Evolutionary conservation across 768 basidiomycete species (phyloP).

Genomic region (Pilatotrama ljubarskyi): DNA sequence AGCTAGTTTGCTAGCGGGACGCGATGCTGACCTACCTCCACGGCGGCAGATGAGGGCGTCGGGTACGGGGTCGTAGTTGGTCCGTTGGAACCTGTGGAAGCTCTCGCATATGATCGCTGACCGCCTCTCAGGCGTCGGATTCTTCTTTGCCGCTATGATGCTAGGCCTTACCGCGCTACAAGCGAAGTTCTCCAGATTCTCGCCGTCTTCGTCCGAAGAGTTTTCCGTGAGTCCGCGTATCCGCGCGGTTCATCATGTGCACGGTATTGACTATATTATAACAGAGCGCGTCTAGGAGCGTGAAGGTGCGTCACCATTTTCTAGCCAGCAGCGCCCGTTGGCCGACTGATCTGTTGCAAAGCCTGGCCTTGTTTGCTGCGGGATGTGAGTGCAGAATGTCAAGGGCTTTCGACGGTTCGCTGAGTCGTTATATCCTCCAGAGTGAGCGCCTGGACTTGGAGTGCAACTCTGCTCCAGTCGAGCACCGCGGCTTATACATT

Average conservation of each 20-base stretch:
- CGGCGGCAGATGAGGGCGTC: too few species aligned
- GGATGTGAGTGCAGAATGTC: slow-evolving; percentile 36
- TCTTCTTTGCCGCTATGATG: slow-evolving; percentile 52
- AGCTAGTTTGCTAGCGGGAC: too few species aligned
- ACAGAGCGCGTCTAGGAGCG: slow-evolving; percentile 47
- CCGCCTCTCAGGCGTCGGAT: slow-evolving; percentile 42
- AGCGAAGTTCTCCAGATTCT: slow-evolving; percentile 46
- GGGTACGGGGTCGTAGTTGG: too few species aligned
- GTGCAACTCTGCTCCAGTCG: slow-evolving; percentile 55
- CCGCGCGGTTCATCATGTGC: not conserved
- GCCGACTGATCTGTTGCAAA: slow-evolving; percentile 6
- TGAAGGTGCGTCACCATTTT: too few species aligned
- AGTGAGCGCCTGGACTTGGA: slow-evolving; percentile 60
- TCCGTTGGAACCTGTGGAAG: too few species aligned
- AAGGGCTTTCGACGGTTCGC: too few species aligned
- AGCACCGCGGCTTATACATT: slow-evolving; percentile 54
- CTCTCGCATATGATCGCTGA: too few species aligned
- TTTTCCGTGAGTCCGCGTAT: slow-evolving; percentile 38
- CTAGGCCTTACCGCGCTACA: slow-evolving; percentile 46
- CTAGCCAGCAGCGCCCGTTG: too few species aligned
- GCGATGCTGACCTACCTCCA: too few species aligned
- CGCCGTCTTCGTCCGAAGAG: slow-evolving; percentile 49
- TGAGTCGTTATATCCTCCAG: slow-evolving; percentile 20
- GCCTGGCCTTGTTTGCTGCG: slow-evolving; percentile 52
- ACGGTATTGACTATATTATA: too few species aligned